Evolutionary conservation across 768 basidiomycete genomes (phyloP).

Genomic region (Lactifluus piperatus): DNA sequence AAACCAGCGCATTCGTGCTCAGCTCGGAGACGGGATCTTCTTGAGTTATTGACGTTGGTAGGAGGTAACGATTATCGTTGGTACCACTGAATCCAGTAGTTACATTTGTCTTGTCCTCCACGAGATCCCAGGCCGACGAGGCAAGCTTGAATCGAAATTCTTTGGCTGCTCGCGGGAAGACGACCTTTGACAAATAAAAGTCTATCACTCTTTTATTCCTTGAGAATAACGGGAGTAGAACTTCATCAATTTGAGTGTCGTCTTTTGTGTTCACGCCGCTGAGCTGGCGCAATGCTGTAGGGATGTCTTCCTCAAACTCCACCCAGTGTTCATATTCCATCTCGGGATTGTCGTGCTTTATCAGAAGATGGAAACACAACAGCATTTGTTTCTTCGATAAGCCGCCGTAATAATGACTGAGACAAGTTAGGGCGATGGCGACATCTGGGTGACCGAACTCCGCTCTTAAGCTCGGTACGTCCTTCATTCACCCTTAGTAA

Average conservation of each 20-base stretch:
- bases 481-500: constrained; percentile 22
- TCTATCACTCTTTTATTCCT: constrained; percentile 33
- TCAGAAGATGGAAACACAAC: constrained; percentile 31
- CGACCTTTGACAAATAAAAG: constrained; percentile 37
- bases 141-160: constrained; percentile 40
- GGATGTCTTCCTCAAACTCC: constrained; percentile 22
- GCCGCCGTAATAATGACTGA: constrained; percentile 42
- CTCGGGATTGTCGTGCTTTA: constrained; percentile 21
- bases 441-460: constrained; percentile 49
- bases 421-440: constrained; percentile 36
- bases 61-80: constrained; percentile 35
- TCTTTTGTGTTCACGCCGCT: too few relatives aligned
- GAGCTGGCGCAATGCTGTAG: constrained; percentile 25
- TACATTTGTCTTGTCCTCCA: constrained; percentile 27
- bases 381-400: constrained; percentile 32
- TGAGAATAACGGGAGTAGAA: constrained; percentile 30
- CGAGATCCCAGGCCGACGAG: constrained; percentile 46
- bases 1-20: constrained; percentile 29
- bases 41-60: constrained; percentile 31
- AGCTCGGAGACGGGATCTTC: constrained; percentile 23
- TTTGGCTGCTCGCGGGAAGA: constrained; percentile 43
- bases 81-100: constrained; percentile 49
- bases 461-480: constrained; percentile 36
- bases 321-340: constrained; percentile 40
- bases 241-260: constrained; percentile 27